Conservation (phyloP, 257 asterid species). For the Coffea canephora region DNA sequence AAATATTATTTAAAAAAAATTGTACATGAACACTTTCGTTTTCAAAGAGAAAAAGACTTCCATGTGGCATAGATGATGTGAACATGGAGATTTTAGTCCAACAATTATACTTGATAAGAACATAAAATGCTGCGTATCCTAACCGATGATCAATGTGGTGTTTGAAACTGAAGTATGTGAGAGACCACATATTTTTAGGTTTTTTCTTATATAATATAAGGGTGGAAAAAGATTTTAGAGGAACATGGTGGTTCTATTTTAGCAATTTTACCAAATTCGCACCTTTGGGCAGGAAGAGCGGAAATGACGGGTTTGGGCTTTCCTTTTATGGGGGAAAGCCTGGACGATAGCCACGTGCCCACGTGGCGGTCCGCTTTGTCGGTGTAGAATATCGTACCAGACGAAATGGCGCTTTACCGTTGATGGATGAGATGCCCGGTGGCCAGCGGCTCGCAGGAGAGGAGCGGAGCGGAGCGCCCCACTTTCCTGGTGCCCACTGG, state of each 20-base stretch:
- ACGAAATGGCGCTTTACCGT: constrained; percentile 17
- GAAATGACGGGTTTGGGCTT: constrained; percentile 17
- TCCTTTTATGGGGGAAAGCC: constrained; percentile 18
- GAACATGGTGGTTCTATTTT: not conserved
- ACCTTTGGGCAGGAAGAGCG: not conserved
- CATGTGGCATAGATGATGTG: no score
- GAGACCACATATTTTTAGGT: not conserved
- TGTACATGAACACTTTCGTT: no score
- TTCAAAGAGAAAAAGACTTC: no score
- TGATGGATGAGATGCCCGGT: no score
- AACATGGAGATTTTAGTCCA: no score
- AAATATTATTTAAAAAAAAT: no score
- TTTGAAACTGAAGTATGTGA: not conserved
- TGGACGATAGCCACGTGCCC: constrained; percentile 43
- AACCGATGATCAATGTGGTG: no score
- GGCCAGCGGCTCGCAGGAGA: not conserved
- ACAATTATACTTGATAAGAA: no score
- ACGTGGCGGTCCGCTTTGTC: constrained; percentile 39
- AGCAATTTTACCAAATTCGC: not conserved
- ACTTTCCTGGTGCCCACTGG: not conserved
- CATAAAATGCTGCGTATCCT: no score
- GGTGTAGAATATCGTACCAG: constrained; percentile 12
- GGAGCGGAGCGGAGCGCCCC: not conserved
- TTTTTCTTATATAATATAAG: not conserved
- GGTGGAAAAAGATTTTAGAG: not conserved